These are phyloP conservation scores for Pterocarpus macrocarpus DNA, from an alignment of 306 rosid species.

Conservation along the genomic window DNA sequence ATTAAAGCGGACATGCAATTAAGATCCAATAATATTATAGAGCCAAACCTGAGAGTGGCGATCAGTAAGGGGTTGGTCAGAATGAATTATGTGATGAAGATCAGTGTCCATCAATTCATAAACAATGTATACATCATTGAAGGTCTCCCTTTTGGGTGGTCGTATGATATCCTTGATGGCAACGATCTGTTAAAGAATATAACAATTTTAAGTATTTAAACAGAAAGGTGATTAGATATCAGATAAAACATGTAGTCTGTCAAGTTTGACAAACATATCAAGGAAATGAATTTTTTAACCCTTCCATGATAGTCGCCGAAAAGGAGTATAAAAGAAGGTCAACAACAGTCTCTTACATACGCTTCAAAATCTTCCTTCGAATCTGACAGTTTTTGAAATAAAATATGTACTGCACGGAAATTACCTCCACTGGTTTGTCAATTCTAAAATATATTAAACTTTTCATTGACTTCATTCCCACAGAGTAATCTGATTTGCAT, in stretches of 20 bases:
- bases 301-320: no score
- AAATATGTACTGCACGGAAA: no score
- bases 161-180: constrained; percentile 60
- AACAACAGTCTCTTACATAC: no score
- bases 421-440: no score
- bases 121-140: constrained; percentile 58
- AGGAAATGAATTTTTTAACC: no score
- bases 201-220: constrained; percentile 45
- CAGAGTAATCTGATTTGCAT: no score
- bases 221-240: constrained; percentile 21
- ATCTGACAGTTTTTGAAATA: no score
- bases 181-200: constrained; percentile 51
- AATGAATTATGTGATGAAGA: constrained; percentile 64
- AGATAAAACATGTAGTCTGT: not conserved
- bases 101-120: constrained; percentile 69
- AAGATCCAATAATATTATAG: constrained; percentile 31
- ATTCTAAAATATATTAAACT: no score
- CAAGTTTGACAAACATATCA: not conserved
- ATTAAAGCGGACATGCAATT: not conserved
- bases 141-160: constrained; percentile 56
- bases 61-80: constrained; percentile 59
- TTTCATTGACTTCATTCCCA: no score
- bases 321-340: no score
- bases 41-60: constrained; percentile 63
- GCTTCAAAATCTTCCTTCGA: no score